Base-by-base conservation (phyloP, 2,329 filamentous ascomycete species). In the Ceratocystis smalleyi region DNA sequence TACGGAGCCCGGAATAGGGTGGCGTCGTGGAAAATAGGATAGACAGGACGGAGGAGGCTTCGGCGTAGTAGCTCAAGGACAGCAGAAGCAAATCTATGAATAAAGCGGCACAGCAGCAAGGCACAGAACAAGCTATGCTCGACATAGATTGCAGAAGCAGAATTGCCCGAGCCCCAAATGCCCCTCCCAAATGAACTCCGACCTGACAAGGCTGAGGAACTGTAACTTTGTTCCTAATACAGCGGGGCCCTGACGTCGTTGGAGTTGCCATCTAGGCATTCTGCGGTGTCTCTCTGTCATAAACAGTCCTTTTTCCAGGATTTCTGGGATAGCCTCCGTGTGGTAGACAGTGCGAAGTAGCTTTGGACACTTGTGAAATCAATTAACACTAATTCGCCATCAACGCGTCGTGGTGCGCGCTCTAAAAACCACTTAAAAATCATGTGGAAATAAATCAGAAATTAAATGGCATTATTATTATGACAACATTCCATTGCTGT, bases 231-330 rank as follows among this genome's bases (percentile, higher is more conserved):
- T 57, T 32, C 19, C 19, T 17, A 35, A 32, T 35, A 32, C 8
- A 57, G 54, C 30, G 54, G 54, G 54, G 54, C 27, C 24, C 54
- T 57, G 54, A 57, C 54, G 54, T 57, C 54, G 54, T 35, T 8
- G 17, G 10, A 7, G 54, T 57, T 57, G 54, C 27, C 27, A 57
- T 57, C 32, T 57, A 57, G 54, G 1, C 27, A 35, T 10, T 8
- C 6, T 17, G 12, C 54, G 6, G 54, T 57, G 24, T 24, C 2
- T 6, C 3, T n/a, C 10, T 55, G 10, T 17, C 30, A 55, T 27
- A 27, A 12, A 32, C 12, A 30, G 22, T 55, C 12, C 1, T 7
- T 27, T 30, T 24, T 27, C 24, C 3, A 12, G 10, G 1, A 7
- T n/a, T 5, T 57, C 5, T 3, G 35, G 5, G 10, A 27, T 4